Conservation (phyloP, 2,329 filamentous ascomycete genomes). For the Cylindrodendrum hubeiense region DNA sequence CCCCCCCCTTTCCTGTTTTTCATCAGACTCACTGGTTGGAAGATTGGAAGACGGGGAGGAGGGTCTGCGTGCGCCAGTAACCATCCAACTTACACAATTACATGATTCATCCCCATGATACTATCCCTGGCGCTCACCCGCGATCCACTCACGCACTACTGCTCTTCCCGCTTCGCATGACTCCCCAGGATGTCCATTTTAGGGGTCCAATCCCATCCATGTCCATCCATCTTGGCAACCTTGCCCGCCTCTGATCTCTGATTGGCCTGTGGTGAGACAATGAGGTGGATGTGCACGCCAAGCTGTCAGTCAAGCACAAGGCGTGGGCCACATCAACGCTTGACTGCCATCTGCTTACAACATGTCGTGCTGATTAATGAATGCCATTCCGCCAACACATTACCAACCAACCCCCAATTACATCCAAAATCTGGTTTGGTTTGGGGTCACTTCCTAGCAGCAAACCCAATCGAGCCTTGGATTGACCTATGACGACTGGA, state of each 20-base stretch:
- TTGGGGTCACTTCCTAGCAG: not conserved
- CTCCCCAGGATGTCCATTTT: slow-evolving; percentile 32
- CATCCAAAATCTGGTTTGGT: not conserved
- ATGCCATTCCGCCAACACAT: not conserved
- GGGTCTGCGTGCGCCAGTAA: slow-evolving; percentile 5
- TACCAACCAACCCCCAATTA: slow-evolving; percentile 1
- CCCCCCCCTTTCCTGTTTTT: slow-evolving; percentile 1
- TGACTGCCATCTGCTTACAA: too few relatives aligned
- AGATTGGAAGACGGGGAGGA: not conserved
- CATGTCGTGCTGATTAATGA: too few relatives aligned
- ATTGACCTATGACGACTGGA: not conserved
- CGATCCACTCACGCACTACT: slow-evolving; percentile 36
- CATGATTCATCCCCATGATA: slow-evolving; percentile 28
- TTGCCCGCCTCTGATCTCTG: slow-evolving; percentile 17
- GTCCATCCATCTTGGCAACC: slow-evolving; percentile 14
- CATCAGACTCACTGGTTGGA: not conserved
- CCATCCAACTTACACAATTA: slow-evolving; percentile 25
- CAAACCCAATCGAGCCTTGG: slow-evolving; percentile 2
- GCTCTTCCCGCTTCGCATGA: slow-evolving; percentile 39
- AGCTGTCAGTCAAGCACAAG: slow-evolving; percentile 24
- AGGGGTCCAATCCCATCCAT: slow-evolving; percentile 36
- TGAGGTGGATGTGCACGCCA: slow-evolving; percentile 17
- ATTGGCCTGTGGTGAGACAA: slow-evolving; percentile 30
- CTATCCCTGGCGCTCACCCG: slow-evolving; percentile 37
- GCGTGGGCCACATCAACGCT: too few relatives aligned